phyloP scores from a whole-genome alignment of 2,329 filamentous ascomycete genomes.

The Fusarium multiceps region DNA sequence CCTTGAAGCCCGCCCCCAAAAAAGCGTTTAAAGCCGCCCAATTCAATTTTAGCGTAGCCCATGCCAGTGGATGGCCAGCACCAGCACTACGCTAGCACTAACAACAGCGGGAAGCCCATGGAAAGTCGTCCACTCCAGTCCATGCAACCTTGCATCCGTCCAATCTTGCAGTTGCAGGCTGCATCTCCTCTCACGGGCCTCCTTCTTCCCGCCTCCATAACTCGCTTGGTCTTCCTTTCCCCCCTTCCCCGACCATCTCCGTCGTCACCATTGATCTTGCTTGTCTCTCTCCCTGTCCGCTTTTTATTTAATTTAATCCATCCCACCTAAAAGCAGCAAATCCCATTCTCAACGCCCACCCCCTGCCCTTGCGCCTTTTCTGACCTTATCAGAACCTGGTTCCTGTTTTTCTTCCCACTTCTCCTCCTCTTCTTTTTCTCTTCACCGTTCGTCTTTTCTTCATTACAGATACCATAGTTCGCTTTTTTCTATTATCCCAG shows the following conservation, averaged over 20 bases:
- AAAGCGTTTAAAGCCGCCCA: constrained; percentile 27
- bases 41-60: constrained; percentile 3
- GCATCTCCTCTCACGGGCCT: constrained; percentile 19
- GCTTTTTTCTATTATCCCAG: constrained; percentile 16
- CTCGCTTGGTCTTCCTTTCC: not conserved
- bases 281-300: constrained; percentile 15
- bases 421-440: constrained; percentile 17
- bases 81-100: not conserved
- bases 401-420: constrained; percentile 29
- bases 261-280: not conserved
- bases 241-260: constrained; percentile 10
- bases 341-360: not conserved
- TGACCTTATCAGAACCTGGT: constrained; percentile 34
- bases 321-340: constrained; percentile 17
- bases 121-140: not conserved
- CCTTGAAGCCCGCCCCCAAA: not conserved
- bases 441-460: constrained; percentile 35
- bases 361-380: constrained; percentile 18
- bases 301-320: constrained; percentile 39
- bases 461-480: constrained; percentile 13
- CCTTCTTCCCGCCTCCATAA: constrained; percentile 29
- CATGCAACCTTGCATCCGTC: constrained; percentile 7
- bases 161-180: not conserved
- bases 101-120: not conserved
- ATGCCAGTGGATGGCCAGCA: not conserved